Conservation (phyloP, 177 flowering plant species). For the Telopea speciosissima region DNA sequence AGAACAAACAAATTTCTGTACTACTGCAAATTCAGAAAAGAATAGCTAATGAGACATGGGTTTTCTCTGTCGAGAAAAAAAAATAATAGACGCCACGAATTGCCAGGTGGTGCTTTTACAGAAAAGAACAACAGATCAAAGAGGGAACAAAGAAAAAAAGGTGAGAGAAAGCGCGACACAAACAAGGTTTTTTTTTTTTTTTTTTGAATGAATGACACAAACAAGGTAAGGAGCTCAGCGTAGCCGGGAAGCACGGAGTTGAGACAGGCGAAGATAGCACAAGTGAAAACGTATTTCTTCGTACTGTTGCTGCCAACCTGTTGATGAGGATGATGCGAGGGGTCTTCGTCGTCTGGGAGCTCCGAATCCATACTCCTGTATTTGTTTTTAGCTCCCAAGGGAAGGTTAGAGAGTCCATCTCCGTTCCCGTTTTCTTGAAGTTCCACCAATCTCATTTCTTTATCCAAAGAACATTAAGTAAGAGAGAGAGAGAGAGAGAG, state of each 20-base stretch:
- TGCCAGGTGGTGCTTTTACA: too few relatives aligned
- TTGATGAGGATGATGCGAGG: constrained; percentile 17
- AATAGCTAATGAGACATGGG: too few relatives aligned
- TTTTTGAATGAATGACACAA: too few relatives aligned
- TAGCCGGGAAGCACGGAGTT: constrained; percentile 88
- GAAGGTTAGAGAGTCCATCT: constrained; percentile 30
- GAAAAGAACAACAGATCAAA: too few relatives aligned
- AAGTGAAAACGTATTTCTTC: constrained; percentile 66
- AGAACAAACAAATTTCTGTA: too few relatives aligned
- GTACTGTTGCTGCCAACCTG: constrained; percentile 24
- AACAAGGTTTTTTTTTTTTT: too few relatives aligned
- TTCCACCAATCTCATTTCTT: constrained; percentile 34
- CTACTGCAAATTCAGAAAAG: too few relatives aligned
- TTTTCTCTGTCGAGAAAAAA: too few relatives aligned
- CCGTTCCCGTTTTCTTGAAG: constrained; percentile 47
- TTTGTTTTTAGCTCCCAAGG: constrained; percentile 49
- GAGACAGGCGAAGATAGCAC: constrained; percentile 84
- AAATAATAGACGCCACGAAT: too few relatives aligned
- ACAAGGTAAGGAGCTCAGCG: constrained; percentile 51
- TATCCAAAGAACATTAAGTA: too few relatives aligned
- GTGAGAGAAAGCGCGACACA: too few relatives aligned
- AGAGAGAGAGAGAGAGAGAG: too few relatives aligned
- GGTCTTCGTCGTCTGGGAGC: constrained; percentile 33
- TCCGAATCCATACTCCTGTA: constrained; percentile 73
- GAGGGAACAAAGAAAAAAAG: neutral